Percentiles rank a stretch among this genome's conserved stretches.
phyloP scores from a whole-genome alignment of 2,329 filamentous ascomycete species.

The Diaporthe nobilis region DNA sequence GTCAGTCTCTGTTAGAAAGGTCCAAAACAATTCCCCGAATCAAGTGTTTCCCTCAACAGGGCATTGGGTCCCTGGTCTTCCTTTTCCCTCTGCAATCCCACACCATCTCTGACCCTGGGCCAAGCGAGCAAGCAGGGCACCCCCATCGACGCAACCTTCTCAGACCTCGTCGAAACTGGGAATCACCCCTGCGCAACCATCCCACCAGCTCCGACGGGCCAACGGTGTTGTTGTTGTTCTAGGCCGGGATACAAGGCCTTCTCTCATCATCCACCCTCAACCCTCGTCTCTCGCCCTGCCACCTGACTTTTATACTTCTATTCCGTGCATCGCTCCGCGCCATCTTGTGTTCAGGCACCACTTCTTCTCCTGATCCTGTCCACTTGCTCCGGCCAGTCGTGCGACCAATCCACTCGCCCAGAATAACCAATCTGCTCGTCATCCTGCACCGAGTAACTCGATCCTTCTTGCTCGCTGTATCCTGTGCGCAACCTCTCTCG shows the following conservation, averaged over 20 bases:
- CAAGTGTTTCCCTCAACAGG: background rate
- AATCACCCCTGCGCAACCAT: slow-evolving; percentile 42
- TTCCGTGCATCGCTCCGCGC: slow-evolving; percentile 5
- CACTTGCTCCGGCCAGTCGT: background rate
- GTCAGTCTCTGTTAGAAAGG: background rate
- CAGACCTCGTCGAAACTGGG: slow-evolving; percentile 43
- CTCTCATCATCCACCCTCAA: slow-evolving; percentile 17
- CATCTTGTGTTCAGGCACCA: background rate
- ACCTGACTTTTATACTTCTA: slow-evolving; percentile 33
- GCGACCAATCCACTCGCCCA: slow-evolving; percentile 13
- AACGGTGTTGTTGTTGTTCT: slow-evolving; percentile 21
- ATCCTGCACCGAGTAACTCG: slow-evolving; percentile 21
- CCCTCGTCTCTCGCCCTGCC: slow-evolving; percentile 20
- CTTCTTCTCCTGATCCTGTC: slow-evolving; percentile 25
- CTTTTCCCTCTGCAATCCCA: background rate
- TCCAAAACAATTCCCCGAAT: slow-evolving; percentile 27
- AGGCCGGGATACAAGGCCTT: background rate
- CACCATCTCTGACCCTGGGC: background rate
- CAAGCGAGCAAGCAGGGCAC: background rate
- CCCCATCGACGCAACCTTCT: slow-evolving; percentile 20
- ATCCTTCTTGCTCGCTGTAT: slow-evolving; percentile 20
- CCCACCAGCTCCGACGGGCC: slow-evolving; percentile 18
- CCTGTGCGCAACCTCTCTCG: background rate
- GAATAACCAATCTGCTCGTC: slow-evolving; percentile 33
- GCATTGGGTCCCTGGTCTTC: background rate